Evolutionary conservation across 2,329 filamentous ascomycete species (phyloP), one percentile per base, ranked within the genome.

Genomic region (Escovopsis sp.): DNA sequence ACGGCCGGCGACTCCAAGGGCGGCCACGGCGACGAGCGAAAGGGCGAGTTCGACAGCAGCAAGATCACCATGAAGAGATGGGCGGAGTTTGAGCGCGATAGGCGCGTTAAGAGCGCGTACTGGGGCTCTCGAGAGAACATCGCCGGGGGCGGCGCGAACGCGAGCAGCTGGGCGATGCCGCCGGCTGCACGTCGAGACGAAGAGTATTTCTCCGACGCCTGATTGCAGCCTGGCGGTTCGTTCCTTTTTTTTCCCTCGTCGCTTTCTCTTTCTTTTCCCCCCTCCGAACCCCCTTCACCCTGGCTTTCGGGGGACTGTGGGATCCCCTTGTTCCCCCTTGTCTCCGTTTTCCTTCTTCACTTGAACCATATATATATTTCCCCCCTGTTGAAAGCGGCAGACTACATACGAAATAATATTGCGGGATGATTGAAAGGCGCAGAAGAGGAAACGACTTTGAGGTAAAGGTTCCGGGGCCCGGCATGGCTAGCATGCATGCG

Each of bases 1-100:
- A 94, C 89, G 35, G 85, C 81, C 0, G 88, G 88, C 26, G 89
- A 94, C 57, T 85, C 83, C 67, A 81, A 77, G 12, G 88, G 89
- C 69, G 91, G 89, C 66, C 84, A 75, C 3, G 85, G 85, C 30
- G 79, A 87, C 48, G 88, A 89, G 56, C 82, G 82, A 49, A 86
- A 95, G 63, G 91, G 91, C 49, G 91, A 96, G 63, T 98, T 98
- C 55, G 93, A 98, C 63, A 93, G 84, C 62, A 93, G 82, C 63
- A 94, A 95, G 75, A 98, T 98, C 59, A 95, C 89, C 33, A 98
- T 98, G 91, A 95, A 94, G 72, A 71, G 91, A 53, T 98, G 91
- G 91, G 83, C 81, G 49, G 91, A 98, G 64, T 98, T 96, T 59
- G 91, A 98, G 69, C 68, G 74, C 15, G 74, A 78, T 48, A 70